phyloP scores from a whole-genome alignment of 495 filamentous ascomycete species.

The Xylaria flabelliformis region DNA sequence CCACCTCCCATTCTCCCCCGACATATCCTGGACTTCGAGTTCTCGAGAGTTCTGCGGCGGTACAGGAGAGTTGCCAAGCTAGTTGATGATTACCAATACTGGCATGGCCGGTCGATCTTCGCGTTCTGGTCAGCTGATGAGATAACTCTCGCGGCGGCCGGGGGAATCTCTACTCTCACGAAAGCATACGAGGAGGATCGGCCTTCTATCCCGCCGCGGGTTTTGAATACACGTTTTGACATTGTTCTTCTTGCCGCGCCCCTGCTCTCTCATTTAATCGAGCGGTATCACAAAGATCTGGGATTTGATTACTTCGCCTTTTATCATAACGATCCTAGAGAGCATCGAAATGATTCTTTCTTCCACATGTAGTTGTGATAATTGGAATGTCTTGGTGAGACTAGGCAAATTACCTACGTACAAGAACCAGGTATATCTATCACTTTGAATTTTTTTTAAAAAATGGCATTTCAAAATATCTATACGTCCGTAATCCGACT shows the following conservation, averaged over 20 bases:
- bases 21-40: not conserved
- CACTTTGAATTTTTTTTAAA: not conserved
- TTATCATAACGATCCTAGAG: not conserved
- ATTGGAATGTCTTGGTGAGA: not conserved
- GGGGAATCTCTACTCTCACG: not conserved
- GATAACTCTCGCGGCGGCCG: not conserved
- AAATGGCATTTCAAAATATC: too few relatives aligned
- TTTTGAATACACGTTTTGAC: not conserved
- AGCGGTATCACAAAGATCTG: slow-evolving; percentile 19
- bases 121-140: not conserved
- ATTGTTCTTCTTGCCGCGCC: slow-evolving; percentile 9
- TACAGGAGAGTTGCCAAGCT: slow-evolving; percentile 15
- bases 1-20: not conserved
- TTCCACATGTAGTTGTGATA: not conserved
- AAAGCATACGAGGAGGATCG: not conserved
- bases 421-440: not conserved
- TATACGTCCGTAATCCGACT: too few relatives aligned
- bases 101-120: slow-evolving; percentile 12
- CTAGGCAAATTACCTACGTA: not conserved
- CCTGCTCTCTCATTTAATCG: slow-evolving; percentile 20
- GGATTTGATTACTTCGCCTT: slow-evolving; percentile 21
- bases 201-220: slow-evolving; percentile 16
- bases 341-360: not conserved
- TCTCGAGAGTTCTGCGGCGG: slow-evolving; percentile 1
- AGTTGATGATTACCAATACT: slow-evolving; percentile 12